Evolutionary conservation across 2,329 filamentous ascomycete genomes (phyloP).

Genomic region (Colletotrichum tropicicola): DNA sequence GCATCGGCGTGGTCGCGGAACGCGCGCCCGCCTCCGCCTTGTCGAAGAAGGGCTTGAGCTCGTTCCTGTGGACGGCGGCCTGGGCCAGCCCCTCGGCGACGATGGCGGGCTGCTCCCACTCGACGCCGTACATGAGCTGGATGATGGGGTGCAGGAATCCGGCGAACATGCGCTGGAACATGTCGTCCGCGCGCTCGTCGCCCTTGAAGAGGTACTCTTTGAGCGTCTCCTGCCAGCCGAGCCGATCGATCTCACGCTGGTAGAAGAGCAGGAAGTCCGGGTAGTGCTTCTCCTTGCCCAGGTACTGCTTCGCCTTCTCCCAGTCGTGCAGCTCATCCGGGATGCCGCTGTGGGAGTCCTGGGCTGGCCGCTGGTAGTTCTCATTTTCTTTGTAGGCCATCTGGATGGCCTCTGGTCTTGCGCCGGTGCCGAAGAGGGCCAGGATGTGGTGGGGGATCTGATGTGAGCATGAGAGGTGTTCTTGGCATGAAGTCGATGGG

Average conservation of each 20-base stretch:
- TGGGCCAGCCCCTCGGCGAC: slow-evolving; percentile 84
- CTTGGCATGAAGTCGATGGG: not conserved
- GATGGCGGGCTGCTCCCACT: slow-evolving; percentile 83
- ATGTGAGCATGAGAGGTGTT: not conserved
- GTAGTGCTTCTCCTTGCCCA: slow-evolving; percentile 73
- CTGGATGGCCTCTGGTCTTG: slow-evolving; percentile 66
- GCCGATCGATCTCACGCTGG: slow-evolving; percentile 74
- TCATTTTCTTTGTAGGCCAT: slow-evolving; percentile 71
- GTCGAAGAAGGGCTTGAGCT: slow-evolving; percentile 63
- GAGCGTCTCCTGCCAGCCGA: slow-evolving; percentile 66
- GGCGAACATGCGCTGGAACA: slow-evolving; percentile 74
- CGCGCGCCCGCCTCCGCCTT: slow-evolving; percentile 58
- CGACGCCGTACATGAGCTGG: slow-evolving; percentile 85
- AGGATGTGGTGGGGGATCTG: slow-evolving; percentile 79
- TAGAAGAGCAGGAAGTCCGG: slow-evolving; percentile 82
- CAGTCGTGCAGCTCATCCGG: slow-evolving; percentile 66
- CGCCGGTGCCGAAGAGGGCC: slow-evolving; percentile 79
- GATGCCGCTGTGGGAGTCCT: slow-evolving; percentile 56
- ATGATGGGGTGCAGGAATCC: slow-evolving; percentile 83
- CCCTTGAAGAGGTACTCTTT: slow-evolving; percentile 75
- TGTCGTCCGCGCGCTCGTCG: slow-evolving; percentile 70
- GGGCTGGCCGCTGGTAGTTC: slow-evolving; percentile 69
- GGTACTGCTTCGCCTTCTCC: slow-evolving; percentile 61
- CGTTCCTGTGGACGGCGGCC: slow-evolving; percentile 72
- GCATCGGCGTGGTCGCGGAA: slow-evolving; percentile 39